Percentiles rank a stretch among this genome's conserved stretches.
These are phyloP conservation scores for Bjerkandera adusta DNA, from an alignment of 1,284 basidiomycete species.

Conservation along the genomic window DNA sequence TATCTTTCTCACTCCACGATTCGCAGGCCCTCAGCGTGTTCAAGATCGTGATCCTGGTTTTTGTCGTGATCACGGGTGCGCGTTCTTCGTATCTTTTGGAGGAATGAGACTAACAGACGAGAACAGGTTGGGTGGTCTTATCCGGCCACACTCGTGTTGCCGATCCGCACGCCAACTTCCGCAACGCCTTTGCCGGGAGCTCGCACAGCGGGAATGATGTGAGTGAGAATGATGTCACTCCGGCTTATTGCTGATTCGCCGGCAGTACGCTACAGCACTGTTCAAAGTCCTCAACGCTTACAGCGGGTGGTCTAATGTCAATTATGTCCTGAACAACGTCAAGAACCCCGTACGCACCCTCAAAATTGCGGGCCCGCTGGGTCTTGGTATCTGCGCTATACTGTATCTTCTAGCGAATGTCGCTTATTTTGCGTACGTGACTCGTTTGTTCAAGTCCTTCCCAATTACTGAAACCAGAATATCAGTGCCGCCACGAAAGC, in stretches of 20 bases:
- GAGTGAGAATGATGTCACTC: neutral
- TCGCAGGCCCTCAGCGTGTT: conserved; percentile 48
- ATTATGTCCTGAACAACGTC: conserved; percentile 49
- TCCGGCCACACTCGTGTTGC: conserved; percentile 23
- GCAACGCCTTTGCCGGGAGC: conserved; percentile 39
- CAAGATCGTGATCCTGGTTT: conserved; percentile 54
- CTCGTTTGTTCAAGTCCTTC: conserved; percentile 31
- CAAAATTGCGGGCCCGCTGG: conserved; percentile 59
- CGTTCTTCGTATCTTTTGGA: no score
- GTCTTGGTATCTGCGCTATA: conserved; percentile 46
- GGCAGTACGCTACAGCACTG: conserved; percentile 49
- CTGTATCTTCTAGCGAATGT: conserved; percentile 60
- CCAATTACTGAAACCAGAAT: neutral
- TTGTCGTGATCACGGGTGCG: conserved; percentile 46
- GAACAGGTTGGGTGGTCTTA: conserved; percentile 43
- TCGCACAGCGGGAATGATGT: conserved; percentile 68
- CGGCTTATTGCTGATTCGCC: neutral
- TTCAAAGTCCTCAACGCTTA: conserved; percentile 55
- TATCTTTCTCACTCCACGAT: no score
- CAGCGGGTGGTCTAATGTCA: conserved; percentile 24
- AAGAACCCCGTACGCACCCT: conserved; percentile 61
- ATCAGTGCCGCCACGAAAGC: conserved; percentile 54
- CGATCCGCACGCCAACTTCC: conserved; percentile 40
- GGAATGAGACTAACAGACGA: no score
- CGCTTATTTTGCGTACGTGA: conserved; percentile 66